Conservation (phyloP, 2,329 filamentous ascomycete genomes). For the Epichloe uncinata region DNA sequence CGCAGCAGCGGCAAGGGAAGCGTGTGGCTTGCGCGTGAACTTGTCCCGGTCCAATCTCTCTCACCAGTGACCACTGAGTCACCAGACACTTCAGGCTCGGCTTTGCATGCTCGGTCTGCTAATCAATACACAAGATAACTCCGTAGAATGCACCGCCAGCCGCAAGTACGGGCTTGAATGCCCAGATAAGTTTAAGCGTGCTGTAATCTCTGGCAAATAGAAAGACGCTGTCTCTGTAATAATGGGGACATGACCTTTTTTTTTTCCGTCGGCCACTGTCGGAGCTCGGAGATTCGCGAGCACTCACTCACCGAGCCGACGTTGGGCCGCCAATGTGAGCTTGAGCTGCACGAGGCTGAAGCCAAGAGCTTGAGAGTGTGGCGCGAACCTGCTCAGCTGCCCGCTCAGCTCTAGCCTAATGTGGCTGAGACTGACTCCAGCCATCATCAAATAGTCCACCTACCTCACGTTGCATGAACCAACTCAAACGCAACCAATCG, state of each 20-base stretch:
- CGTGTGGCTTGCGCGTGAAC: slow-evolving; percentile 4
- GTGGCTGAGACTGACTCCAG: neutral
- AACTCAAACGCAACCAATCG: neutral
- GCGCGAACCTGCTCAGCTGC: neutral
- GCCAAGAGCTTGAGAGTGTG: slow-evolving; percentile 1
- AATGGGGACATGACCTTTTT: neutral
- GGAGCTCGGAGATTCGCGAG: slow-evolving; percentile 17
- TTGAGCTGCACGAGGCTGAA: slow-evolving; percentile 1
- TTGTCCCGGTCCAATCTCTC: neutral
- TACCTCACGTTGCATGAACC: neutral
- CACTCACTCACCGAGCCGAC: slow-evolving; percentile 9
- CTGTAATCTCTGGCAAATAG: too few relatives aligned
- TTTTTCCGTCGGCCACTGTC: slow-evolving; percentile 13
- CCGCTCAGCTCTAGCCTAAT: neutral
- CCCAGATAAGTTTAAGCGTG: too few relatives aligned
- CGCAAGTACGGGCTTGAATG: neutral
- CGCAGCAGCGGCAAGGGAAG: neutral
- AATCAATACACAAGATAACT: too few relatives aligned
- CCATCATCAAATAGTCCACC: neutral
- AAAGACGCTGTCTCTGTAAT: too few relatives aligned
- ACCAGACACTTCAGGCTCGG: neutral
- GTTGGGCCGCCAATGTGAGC: neutral
- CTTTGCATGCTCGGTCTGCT: neutral
- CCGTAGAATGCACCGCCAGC: neutral
- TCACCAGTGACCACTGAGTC: too few relatives aligned